phyloP scores from a whole-genome alignment of 2,329 filamentous ascomycete species.

The Colletotrichum kahawae region DNA sequence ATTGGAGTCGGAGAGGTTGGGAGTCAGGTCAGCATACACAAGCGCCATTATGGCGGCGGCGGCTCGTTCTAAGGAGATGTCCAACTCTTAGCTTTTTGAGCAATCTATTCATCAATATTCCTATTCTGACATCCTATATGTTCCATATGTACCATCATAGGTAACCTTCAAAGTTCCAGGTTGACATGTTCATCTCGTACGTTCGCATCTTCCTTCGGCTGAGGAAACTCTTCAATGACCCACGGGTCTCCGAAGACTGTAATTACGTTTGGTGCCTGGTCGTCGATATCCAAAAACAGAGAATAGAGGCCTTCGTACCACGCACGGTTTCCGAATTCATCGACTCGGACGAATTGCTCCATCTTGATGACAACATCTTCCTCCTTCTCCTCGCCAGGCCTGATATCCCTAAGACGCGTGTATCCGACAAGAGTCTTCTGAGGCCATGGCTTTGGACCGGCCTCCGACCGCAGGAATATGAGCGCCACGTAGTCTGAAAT shows the following conservation, averaged over 20 bases:
- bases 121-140: fast-evolving
- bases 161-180: neutral
- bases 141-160: neutral
- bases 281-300: conserved; percentile 45
- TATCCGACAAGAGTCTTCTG: conserved; percentile 59
- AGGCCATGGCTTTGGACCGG: conserved; percentile 54
- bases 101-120: neutral
- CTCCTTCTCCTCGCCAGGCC: conserved; percentile 32
- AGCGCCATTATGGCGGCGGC: neutral
- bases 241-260: neutral
- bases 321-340: conserved; percentile 53
- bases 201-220: neutral
- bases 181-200: neutral
- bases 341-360: conserved; percentile 53
- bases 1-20: neutral
- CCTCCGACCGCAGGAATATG: conserved; percentile 50
- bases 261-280: neutral
- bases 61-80: neutral
- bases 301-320: conserved; percentile 59
- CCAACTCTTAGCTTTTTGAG: neutral
- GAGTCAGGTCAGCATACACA: neutral
- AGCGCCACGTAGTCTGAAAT: conserved; percentile 59
- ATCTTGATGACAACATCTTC: conserved; percentile 48
- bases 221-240: conserved; percentile 7
- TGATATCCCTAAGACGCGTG: conserved; percentile 44